These are phyloP conservation scores for Nicotiana tabacum DNA, from an alignment of 257 asterid genomes.

Conservation along the genomic window DNA sequence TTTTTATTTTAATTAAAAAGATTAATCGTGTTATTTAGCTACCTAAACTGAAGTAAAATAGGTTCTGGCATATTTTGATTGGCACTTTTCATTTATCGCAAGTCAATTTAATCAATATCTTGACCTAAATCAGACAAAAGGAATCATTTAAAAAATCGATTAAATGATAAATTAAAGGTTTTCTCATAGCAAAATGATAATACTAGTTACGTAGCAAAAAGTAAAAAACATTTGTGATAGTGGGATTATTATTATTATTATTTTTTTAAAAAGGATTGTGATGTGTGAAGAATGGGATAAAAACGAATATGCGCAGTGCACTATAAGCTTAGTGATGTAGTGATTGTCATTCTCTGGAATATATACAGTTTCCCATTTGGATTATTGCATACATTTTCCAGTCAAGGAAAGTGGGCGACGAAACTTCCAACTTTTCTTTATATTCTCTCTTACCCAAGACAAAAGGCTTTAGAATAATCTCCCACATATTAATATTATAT, in stretches of 20 bases:
- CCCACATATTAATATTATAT: no score
- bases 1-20: no score
- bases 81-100: not conserved
- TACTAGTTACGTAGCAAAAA: not conserved
- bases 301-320: constrained; percentile 11
- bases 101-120: not conserved
- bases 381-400: not conserved
- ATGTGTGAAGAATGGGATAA: not conserved
- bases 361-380: not conserved
- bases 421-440: not conserved
- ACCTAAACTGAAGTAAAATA: not conserved
- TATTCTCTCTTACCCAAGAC: constrained; percentile 10
- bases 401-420: constrained; percentile 37
- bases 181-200: not conserved
- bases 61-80: not conserved
- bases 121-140: no score
- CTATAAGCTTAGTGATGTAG: not conserved
- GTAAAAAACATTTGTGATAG: not conserved
- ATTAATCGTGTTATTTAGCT: no score
- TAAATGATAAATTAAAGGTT: no score
- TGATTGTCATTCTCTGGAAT: not conserved
- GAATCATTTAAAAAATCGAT: no score
- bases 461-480: not conserved
- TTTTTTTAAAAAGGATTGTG: not conserved
- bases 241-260: not conserved